Evolutionary conservation across 179 eudicot genomes (phyloP).

Genomic region (Heliamphora pulchella): DNA sequence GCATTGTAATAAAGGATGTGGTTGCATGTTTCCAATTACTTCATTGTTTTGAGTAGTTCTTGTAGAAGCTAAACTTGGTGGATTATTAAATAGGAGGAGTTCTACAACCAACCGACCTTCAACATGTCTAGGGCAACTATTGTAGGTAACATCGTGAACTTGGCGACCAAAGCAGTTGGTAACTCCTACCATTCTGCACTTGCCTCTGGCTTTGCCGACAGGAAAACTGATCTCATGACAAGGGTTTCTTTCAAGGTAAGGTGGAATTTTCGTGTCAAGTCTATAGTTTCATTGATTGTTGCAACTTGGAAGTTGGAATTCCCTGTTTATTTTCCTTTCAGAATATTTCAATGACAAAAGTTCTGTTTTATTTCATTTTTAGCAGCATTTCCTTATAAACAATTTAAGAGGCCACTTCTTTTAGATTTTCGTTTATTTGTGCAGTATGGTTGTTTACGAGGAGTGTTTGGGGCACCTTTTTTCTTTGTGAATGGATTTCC

Average conservation of each 20-base stretch:
- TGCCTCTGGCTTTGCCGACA: constrained; percentile 54
- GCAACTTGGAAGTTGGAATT: neutral
- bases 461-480: constrained; percentile 71
- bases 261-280: neutral
- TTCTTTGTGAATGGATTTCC: constrained; percentile 79
- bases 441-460: constrained; percentile 87
- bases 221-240: constrained; percentile 50
- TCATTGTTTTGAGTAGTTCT: too few species aligned
- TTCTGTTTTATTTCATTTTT: neutral
- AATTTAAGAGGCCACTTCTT: neutral
- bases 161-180: constrained; percentile 45
- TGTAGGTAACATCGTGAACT: constrained; percentile 29
- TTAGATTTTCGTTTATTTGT: neutral
- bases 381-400: too few species aligned
- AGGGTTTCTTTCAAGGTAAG: constrained; percentile 82
- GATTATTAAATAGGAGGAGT: constrained; percentile 38
- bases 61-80: neutral
- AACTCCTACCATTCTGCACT: constrained; percentile 35
- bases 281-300: neutral
- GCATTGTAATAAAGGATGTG: too few species aligned
- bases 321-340: neutral
- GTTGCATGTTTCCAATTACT: too few species aligned
- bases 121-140: constrained; percentile 42
- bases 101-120: constrained; percentile 47
- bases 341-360: neutral